Evolutionary conservation across 1,284 basidiomycete species (phyloP).

Genomic region (Schizophyllum commune): DNA sequence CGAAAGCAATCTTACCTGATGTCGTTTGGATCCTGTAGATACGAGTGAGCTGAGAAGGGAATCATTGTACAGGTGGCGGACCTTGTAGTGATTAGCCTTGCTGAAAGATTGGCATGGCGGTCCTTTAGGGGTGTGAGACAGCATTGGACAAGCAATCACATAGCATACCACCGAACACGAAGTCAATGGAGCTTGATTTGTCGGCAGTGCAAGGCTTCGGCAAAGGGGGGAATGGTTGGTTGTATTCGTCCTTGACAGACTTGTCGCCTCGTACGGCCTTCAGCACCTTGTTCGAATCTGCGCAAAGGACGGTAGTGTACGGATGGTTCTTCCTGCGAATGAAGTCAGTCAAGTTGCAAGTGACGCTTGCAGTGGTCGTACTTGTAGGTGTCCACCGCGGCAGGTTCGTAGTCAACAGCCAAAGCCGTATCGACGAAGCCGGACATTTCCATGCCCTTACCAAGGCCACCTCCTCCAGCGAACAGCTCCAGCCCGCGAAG

Average conservation of each 20-base stretch:
- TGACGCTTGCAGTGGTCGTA: not conserved
- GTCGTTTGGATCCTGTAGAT: conserved; percentile 1
- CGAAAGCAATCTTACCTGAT: not conserved
- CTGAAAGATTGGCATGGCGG: conserved; percentile 11
- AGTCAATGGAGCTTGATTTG: conserved; percentile 1
- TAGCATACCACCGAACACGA: conserved; percentile 6
- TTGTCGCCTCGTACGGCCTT: not conserved
- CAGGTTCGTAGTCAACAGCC: conserved; percentile 4
- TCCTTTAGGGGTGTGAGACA: conserved; percentile 1
- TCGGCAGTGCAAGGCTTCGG: conserved; percentile 1
- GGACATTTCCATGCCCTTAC: conserved; percentile 3
- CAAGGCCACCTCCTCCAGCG: conserved; percentile 10
- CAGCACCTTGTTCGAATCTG: conserved; percentile 5
- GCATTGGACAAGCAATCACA: no score
- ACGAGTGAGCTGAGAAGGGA: not conserved
- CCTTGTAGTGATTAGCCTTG: conserved; percentile 2
- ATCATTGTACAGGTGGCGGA: not conserved
- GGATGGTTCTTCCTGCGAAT: conserved; percentile 8
- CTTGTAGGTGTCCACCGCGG: conserved; percentile 8
- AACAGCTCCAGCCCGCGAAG: not conserved
- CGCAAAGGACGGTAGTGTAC: not conserved
- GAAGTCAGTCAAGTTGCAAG: not conserved
- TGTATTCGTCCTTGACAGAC: conserved; percentile 1
- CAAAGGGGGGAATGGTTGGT: conserved; percentile 1
- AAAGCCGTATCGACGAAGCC: conserved; percentile 3